A percentile compares a stretch with the other conserved stretches of the same genome.
Evolutionary conservation across 2,329 filamentous ascomycete species (phyloP).

Genomic region (Microdochium bolleyi): DNA sequence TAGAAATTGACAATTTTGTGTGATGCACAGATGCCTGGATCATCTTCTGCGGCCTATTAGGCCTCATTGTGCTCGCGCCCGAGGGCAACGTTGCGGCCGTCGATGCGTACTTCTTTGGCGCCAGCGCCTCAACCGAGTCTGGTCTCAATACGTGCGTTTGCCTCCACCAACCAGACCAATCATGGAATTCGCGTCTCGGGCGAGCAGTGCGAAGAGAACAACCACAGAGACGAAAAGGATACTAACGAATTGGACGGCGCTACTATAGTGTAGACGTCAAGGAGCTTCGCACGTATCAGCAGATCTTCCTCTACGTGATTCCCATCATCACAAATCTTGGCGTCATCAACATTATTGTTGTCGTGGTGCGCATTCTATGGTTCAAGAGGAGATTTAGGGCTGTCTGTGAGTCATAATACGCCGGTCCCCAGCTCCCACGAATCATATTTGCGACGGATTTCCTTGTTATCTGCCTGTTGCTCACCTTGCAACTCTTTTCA

Average conservation of each 20-base stretch:
- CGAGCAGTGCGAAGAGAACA: not conserved
- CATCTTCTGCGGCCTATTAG: slow-evolving; percentile 23
- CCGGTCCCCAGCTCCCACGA: not conserved
- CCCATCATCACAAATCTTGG: slow-evolving; percentile 38
- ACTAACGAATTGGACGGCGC: not conserved
- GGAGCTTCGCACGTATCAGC: slow-evolving; percentile 38
- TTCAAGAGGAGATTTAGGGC: slow-evolving; percentile 36
- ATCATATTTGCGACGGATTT: not conserved
- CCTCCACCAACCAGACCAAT: not conserved
- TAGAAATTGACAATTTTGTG: not conserved
- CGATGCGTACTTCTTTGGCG: slow-evolving; percentile 42
- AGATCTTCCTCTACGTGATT: slow-evolving; percentile 40
- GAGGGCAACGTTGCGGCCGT: slow-evolving; percentile 30
- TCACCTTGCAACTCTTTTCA: not conserved
- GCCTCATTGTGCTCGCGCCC: slow-evolving; percentile 25
- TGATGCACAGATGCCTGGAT: slow-evolving; percentile 29
- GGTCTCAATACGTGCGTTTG: slow-evolving; percentile 38
- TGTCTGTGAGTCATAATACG: slow-evolving; percentile 16
- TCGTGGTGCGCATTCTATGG: slow-evolving; percentile 38
- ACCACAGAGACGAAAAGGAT: not conserved
- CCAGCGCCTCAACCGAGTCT: slow-evolving; percentile 39
- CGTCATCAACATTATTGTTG: slow-evolving; percentile 40
- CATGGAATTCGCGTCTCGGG: not conserved
- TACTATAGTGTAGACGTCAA: slow-evolving; percentile 39
- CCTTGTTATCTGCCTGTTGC: not conserved